Evolutionary conservation across 106 monocot species (phyloP).

Genomic region (Dioscorea alata): DNA sequence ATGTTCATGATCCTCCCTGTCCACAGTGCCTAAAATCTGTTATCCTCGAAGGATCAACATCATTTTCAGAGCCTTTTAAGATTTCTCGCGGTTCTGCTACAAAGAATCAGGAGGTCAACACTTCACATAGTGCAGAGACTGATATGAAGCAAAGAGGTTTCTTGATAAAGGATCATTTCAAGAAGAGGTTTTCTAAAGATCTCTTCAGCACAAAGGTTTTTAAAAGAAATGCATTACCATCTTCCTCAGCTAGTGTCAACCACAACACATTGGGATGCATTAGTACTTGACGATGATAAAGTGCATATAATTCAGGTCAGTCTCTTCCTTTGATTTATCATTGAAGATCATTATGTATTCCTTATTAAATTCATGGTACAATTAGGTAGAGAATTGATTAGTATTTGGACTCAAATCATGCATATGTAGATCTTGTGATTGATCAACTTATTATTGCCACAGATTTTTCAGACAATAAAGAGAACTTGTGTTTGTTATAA

Average conservation of each 20-base stretch:
- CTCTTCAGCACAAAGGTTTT: slow-evolving; percentile 42
- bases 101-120: slow-evolving; percentile 3
- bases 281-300: no score
- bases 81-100: slow-evolving; percentile 33
- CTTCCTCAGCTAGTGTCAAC: slow-evolving; percentile 4
- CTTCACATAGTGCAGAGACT: slow-evolving; percentile 12
- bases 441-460: no score
- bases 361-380: no score
- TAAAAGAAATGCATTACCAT: slow-evolving; percentile 20
- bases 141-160: slow-evolving; percentile 27
- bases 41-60: slow-evolving; percentile 18
- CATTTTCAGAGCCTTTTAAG: slow-evolving; percentile 69
- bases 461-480: no score
- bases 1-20: slow-evolving; percentile 15
- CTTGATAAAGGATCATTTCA: slow-evolving; percentile 41
- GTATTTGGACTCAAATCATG: no score
- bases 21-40: slow-evolving; percentile 15
- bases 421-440: no score
- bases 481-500: no score
- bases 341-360: no score
- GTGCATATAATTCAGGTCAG: no score
- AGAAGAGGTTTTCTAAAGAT: slow-evolving; percentile 59
- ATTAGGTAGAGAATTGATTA: no score
- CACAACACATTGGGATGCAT: neutral
- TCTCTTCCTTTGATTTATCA: no score